Evolutionary conservation across 257 asterid species (phyloP), one percentile per base, ranked within the genome.

Genomic region (Solanum sejunctum): DNA sequence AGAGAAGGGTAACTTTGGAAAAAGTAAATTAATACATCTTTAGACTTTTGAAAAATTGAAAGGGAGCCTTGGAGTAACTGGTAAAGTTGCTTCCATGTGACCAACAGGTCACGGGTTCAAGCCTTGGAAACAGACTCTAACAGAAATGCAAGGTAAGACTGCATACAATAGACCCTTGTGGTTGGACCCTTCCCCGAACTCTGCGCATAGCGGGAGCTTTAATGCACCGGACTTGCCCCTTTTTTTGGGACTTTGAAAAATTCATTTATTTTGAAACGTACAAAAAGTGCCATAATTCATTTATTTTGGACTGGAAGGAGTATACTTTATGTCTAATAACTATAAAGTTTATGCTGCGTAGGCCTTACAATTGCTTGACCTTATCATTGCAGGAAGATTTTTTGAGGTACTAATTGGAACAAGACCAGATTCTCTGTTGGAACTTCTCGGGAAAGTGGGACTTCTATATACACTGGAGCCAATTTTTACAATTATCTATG

Each of bases 401-500:
- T 96, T 95, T 12, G 98, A 96, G 92, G 95, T 93, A 52, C 90
- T 96, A 67, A 93, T 94, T 67, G 99, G 99, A 67, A 90, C 89
- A 32, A 91, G 98, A 85, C 91, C 93, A 10, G 97, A 91, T 3
- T 90, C 98, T 39, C 87, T 96, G 32, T 92, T 94, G 97, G 86
- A 89, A 79, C 86, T 96, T 80, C 92, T 96, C 86, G 77, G 92
- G 81, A 96, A 89, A 88, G 91, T 93, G 83, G 98, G 92, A 70
- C 69, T 93, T 84, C 86, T 96, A 71, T 96, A 95, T 83, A 56
- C 91, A 23, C 80, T 93, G 90, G 98, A 96, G 91, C 98, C 98
- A 64, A 91, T 95, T 77, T 94, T 89, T 85, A 95, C 98, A 10
- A 86, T 96, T 72, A 89, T 93, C 64, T 96, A 91, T 69, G 98